phyloP scores from a whole-genome alignment of 768 basidiomycete species.

The Amanita molliuscula region DNA sequence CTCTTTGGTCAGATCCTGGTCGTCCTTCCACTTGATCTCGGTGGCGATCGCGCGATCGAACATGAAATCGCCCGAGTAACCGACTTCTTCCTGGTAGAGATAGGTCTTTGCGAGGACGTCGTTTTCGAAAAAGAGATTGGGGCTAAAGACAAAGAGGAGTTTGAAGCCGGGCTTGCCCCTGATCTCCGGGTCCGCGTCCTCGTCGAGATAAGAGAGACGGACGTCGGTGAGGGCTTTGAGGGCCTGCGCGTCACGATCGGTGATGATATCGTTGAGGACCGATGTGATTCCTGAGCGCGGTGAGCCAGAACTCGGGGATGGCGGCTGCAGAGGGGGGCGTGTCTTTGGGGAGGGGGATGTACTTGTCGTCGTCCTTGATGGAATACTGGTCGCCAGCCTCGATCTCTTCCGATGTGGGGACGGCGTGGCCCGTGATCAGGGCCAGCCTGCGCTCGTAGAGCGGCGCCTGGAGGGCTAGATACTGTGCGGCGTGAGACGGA shows the following conservation, averaged over 20 bases:
- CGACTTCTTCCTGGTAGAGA: conserved; percentile 83
- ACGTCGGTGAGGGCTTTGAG: conserved; percentile 80
- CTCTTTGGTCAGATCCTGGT: conserved; percentile 95
- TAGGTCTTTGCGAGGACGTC: conserved; percentile 85
- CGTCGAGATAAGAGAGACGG: conserved; percentile 62
- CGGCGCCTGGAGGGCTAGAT: conserved; percentile 68
- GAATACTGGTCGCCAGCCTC: conserved; percentile 67
- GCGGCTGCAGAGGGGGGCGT: conserved; percentile 30
- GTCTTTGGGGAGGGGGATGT: conserved; percentile 50
- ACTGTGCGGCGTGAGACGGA: conserved; percentile 29
- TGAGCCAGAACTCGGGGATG: conserved; percentile 98
- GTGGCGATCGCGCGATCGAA: conserved; percentile 94
- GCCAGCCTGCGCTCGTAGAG: conserved; percentile 78
- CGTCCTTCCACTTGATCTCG: conserved; percentile 94
- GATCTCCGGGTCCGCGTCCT: conserved; percentile 30
- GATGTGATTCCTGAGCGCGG: conserved; percentile 86
- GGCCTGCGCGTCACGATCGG: conserved; percentile 82
- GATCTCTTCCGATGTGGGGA: conserved; percentile 75
- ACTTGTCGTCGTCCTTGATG: conserved; percentile 66
- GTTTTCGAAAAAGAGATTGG: conserved; percentile 88
- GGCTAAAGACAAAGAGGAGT: conserved; percentile 69
- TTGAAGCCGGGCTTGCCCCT: conserved; percentile 86
- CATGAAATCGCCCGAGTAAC: conserved; percentile 94
- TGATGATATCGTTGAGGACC: conserved; percentile 84
- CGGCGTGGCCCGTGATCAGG: conserved; percentile 70